phyloP scores from a whole-genome alignment of 108 stramenopile genomes.

The Nitzschia inconspicua region DNA sequence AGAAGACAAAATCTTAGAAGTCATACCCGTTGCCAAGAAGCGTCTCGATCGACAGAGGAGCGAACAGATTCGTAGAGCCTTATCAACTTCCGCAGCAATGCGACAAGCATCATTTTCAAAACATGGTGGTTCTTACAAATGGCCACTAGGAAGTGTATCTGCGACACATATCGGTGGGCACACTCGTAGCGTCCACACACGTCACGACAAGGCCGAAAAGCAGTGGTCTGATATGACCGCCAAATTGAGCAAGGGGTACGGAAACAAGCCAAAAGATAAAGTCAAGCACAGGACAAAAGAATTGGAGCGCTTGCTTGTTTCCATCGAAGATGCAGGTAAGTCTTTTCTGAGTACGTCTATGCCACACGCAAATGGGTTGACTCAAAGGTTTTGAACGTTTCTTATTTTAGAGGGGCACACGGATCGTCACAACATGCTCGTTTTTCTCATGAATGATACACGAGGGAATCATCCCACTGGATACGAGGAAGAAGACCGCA shows the following conservation, averaged over 20 bases:
- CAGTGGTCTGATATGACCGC: constrained; percentile 73
- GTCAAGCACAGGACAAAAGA: constrained; percentile 62
- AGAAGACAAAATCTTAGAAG: constrained; percentile 49
- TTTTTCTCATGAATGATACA: constrained; percentile 76
- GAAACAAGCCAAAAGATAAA: constrained; percentile 50
- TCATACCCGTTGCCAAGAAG: constrained; percentile 32
- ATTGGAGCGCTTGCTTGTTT: constrained; percentile 65
- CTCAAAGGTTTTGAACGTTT: not conserved
- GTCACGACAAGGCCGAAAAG: constrained; percentile 86
- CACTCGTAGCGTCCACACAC: constrained; percentile 65
- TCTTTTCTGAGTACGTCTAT: not conserved
- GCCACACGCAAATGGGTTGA: not conserved
- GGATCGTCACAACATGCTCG: constrained; percentile 85
- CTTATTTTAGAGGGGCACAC: constrained; percentile 54
- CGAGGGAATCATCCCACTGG: constrained; percentile 57
- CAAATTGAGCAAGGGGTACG: constrained; percentile 34
- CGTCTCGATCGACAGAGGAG: constrained; percentile 63
- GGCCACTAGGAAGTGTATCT: constrained; percentile 75
- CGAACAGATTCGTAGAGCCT: constrained; percentile 70
- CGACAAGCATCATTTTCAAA: constrained; percentile 75
- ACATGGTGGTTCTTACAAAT: constrained; percentile 78
- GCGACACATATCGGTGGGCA: constrained; percentile 70
- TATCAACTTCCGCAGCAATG: constrained; percentile 70
- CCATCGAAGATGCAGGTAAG: constrained; percentile 80
- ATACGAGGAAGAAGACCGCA: constrained; percentile 53